phyloP scores from a whole-genome alignment of 78 protist genomes.

The Diacronema lutheri region DNA sequence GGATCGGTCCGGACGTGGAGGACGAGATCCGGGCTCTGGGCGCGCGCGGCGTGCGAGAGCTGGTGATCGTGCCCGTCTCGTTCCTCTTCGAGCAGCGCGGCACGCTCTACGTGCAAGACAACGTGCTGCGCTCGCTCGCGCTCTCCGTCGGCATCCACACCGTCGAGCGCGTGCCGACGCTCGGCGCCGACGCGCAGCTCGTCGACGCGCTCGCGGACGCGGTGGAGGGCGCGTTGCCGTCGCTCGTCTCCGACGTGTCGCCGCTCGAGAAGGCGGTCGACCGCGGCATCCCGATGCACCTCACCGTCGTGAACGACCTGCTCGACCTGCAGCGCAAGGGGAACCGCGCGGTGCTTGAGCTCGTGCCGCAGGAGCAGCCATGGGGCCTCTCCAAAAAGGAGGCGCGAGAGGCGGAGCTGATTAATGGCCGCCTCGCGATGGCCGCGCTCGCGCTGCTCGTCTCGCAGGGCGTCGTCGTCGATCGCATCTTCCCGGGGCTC shows the following conservation, averaged over 20 bases:
- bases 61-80: conserved; percentile 19
- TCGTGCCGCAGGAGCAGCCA: conserved; percentile 27
- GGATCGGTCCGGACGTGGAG: conserved; percentile 32
- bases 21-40: conserved; percentile 17
- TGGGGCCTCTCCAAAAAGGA: conserved; percentile 19
- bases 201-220: conserved; percentile 22
- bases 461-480: too few relatives aligned
- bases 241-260: background rate
- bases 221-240: conserved; percentile 25
- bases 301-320: too few relatives aligned
- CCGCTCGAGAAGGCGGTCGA: background rate
- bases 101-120: conserved; percentile 24
- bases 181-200: conserved; percentile 15
- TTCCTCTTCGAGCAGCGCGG: conserved; percentile 43
- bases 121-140: background rate
- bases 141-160: background rate
- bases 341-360: background rate
- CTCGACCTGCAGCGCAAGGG: too few relatives aligned
- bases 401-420: background rate
- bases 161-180: conserved; percentile 24
- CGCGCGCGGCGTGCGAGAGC: background rate
- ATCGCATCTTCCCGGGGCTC: too few relatives aligned
- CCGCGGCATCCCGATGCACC: too few relatives aligned
- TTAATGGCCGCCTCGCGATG: background rate
- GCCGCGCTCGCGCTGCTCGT: too few relatives aligned